These are phyloP conservation scores for Agaricales sp. DNA, from an alignment of 1,284 basidiomycete genomes.

Conservation along the genomic window DNA sequence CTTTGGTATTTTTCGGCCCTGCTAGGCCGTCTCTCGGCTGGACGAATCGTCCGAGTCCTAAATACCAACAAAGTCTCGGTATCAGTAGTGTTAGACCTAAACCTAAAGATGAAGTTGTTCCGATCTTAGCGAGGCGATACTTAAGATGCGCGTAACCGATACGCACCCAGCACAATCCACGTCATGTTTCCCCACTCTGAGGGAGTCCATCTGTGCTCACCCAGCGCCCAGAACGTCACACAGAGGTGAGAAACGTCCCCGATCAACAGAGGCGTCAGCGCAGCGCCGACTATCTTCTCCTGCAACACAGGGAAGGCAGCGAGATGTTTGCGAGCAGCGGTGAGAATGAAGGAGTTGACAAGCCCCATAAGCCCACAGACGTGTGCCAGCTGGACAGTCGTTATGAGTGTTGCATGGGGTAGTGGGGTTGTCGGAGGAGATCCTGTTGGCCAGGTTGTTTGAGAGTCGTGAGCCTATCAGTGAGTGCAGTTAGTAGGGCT, in stretches of 20 bases:
- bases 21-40: slow-evolving; percentile 43
- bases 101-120: neutral
- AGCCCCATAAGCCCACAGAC: slow-evolving; percentile 64
- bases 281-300: slow-evolving; percentile 52
- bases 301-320: slow-evolving; percentile 47
- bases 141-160: neutral
- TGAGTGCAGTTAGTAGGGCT: slow-evolving; percentile 9
- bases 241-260: slow-evolving; percentile 57
- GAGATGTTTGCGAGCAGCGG: slow-evolving; percentile 48
- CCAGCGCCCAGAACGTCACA: slow-evolving; percentile 63
- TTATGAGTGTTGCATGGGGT: slow-evolving; percentile 54
- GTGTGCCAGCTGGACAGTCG: slow-evolving; percentile 60
- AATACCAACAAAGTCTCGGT: slow-evolving; percentile 59
- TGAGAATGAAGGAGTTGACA: slow-evolving; percentile 57
- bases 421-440: slow-evolving; percentile 36
- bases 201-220: slow-evolving; percentile 52
- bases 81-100: slow-evolving; percentile 55
- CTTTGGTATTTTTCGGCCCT: neutral
- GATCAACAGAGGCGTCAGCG: slow-evolving; percentile 55
- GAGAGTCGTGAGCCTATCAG: slow-evolving; percentile 53
- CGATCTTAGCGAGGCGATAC: neutral
- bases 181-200: slow-evolving; percentile 54
- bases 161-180: slow-evolving; percentile 46
- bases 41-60: slow-evolving; percentile 64
- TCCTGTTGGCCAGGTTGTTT: slow-evolving; percentile 57